Percentiles rank a stretch among this genome's conserved stretches.
Conservation (phyloP, 305 asterid genomes). For the Ajuga reptans region DNA sequence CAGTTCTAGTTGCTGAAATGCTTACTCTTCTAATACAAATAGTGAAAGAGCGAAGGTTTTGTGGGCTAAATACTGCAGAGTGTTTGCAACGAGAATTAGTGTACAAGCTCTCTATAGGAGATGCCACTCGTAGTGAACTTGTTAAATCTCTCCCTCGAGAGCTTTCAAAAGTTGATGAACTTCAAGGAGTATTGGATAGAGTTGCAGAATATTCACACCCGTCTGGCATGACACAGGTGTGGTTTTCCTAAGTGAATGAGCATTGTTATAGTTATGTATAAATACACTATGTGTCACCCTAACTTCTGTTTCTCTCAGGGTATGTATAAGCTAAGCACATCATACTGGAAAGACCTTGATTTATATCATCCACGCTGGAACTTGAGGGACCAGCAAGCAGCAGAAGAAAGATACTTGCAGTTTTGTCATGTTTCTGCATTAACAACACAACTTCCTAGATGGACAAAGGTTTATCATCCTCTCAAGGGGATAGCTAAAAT, state of each 20-base stretch:
- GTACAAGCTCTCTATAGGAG: slow-evolving; percentile 72
- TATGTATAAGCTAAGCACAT: slow-evolving; percentile 62
- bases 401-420: slow-evolving; percentile 85
- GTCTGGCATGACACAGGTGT: slow-evolving; percentile 92
- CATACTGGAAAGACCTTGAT: slow-evolving; percentile 87
- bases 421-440: slow-evolving; percentile 84
- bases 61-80: slow-evolving; percentile 74
- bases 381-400: slow-evolving; percentile 81
- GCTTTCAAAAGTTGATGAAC: slow-evolving; percentile 60
- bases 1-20: slow-evolving; percentile 73
- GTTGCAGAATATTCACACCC: slow-evolving; percentile 89
- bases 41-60: slow-evolving; percentile 81
- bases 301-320: slow-evolving; percentile 51
- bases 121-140: slow-evolving; percentile 90
- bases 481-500: slow-evolving; percentile 72
- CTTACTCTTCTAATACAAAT: slow-evolving; percentile 78
- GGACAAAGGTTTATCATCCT: slow-evolving; percentile 80
- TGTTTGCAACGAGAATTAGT: slow-evolving; percentile 83
- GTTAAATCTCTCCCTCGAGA: slow-evolving; percentile 85
- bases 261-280: neutral
- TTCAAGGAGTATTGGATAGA: slow-evolving; percentile 69
- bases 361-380: slow-evolving; percentile 93
- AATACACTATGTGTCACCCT: neutral
- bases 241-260: slow-evolving; percentile 17
- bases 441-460: slow-evolving; percentile 78